These are phyloP conservation scores for Daldinia bambusicola DNA, from an alignment of 495 filamentous ascomycete species.

Conservation along the genomic window DNA sequence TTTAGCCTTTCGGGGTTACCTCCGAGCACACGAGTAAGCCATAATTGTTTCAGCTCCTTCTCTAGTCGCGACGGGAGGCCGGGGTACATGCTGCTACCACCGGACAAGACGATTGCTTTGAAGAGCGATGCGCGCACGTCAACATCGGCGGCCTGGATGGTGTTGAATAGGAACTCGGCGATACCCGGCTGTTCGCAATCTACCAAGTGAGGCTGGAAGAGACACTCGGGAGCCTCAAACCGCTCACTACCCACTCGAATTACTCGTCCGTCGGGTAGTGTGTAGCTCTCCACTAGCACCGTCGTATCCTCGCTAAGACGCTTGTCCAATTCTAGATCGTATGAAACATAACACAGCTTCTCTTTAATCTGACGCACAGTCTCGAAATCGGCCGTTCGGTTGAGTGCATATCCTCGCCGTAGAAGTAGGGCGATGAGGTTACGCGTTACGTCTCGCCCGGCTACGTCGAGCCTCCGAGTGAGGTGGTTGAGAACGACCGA, in stretches of 20 bases:
- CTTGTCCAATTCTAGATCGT: slow-evolving; percentile 96
- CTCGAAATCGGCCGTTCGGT: slow-evolving; percentile 98
- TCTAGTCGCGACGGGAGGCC: slow-evolving; percentile 93
- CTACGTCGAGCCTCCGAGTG: slow-evolving; percentile 91
- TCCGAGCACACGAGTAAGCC: slow-evolving; percentile 89
- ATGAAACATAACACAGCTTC: slow-evolving; percentile 99
- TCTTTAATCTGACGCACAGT: slow-evolving; percentile 99
- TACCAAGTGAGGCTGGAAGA: slow-evolving; percentile 98
- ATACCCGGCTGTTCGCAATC: slow-evolving; percentile 98
- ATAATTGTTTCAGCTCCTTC: slow-evolving; percentile 98
- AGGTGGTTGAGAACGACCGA: slow-evolving; percentile 97
- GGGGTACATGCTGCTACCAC: slow-evolving; percentile 98
- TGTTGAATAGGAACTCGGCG: slow-evolving; percentile 97
- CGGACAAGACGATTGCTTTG: slow-evolving; percentile 96
- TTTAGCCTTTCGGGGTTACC: slow-evolving; percentile 91
- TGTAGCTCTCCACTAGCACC: slow-evolving; percentile 96
- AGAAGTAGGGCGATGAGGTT: slow-evolving; percentile 96
- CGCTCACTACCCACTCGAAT: slow-evolving; percentile 95
- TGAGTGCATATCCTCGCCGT: slow-evolving; percentile 94
- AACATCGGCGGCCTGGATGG: slow-evolving; percentile 94
- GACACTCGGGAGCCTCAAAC: slow-evolving; percentile 97
- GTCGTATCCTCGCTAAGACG: slow-evolving; percentile 97
- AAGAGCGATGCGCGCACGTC: slow-evolving; percentile 93
- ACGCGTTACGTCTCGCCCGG: slow-evolving; percentile 94
- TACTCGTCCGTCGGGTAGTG: slow-evolving; percentile 92